Evolutionary conservation across 352 stramenopile species (phyloP).

Genomic region (Phytophthora niederhauseri): DNA sequence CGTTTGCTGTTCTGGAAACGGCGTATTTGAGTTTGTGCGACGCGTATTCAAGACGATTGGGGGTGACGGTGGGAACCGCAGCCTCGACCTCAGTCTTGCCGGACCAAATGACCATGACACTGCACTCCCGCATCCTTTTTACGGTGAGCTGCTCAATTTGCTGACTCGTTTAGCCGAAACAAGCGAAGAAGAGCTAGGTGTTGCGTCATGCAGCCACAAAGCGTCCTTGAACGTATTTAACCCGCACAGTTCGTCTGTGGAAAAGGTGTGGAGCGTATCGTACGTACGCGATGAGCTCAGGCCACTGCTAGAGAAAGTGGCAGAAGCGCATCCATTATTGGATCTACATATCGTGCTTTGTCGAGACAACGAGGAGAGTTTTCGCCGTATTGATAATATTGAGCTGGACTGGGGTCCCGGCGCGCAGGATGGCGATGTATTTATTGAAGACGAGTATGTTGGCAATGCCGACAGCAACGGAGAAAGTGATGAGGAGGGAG

Average conservation of each 20-base stretch:
- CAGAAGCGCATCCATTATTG: constrained; percentile 21
- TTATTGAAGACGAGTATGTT: constrained; percentile 34
- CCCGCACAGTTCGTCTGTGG: constrained; percentile 26
- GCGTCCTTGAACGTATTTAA: constrained; percentile 33
- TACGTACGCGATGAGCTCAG: constrained; percentile 42
- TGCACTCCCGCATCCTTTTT: constrained; percentile 32
- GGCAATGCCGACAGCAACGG: constrained; percentile 11
- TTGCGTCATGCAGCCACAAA: constrained; percentile 21
- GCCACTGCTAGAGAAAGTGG: constrained; percentile 39
- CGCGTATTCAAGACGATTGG: constrained; percentile 24
- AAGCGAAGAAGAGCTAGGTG: constrained; percentile 20
- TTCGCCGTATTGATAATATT: constrained; percentile 32
- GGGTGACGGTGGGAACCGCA: constrained; percentile 20
- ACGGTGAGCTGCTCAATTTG: constrained; percentile 37
- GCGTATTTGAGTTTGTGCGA: constrained; percentile 46
- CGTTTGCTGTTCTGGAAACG: constrained; percentile 42
- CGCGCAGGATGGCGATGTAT: constrained; percentile 23
- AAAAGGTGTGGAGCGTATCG: constrained; percentile 26
- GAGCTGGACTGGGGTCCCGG: constrained; percentile 33
- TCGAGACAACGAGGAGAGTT: constrained; percentile 23
- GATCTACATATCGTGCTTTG: constrained; percentile 31
- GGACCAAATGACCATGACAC: constrained; percentile 35
- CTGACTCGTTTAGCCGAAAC: constrained; percentile 28
- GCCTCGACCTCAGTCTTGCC: constrained; percentile 35
- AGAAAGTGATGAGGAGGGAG: constrained; percentile 27